Evolutionary conservation across 2,329 filamentous ascomycete genomes (phyloP), one percentile per base, ranked within the genome.

Genomic region (Ramularia endophylla): DNA sequence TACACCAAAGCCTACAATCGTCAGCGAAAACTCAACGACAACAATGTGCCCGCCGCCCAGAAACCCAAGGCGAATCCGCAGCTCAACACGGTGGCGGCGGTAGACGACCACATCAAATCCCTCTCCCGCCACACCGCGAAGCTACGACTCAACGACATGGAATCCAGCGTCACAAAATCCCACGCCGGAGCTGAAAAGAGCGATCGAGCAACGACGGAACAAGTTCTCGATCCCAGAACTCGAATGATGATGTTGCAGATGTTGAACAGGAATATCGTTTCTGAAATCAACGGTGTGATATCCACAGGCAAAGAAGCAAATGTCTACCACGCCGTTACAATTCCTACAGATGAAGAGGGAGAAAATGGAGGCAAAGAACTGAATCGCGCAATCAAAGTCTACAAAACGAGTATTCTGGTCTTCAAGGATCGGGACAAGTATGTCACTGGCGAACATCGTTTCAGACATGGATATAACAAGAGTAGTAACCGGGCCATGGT

Each of bases 361-460:
- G 64, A 66, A 13, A 55, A 61, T 2, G 35, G 51, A 2, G 51
- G 51, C 9, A 67, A 73, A 15, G 68, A 77, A 1, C 67, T 81
- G 1, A 87, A 95, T 58, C 80, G 87, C 36, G 92, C 92, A 9
- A 88, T 97, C 72, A 98, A 98, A 69, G 87, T 98, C 37, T 98
- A 98, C 78, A 98, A 98, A 75, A 98, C 92, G 6, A 85, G 86
- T 40, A 98, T 98, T 51, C 71, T 98, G 22, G 88, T 94, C 17
- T 98, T 98, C 79, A 97, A 97, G 69, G 92, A 98, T 67, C 79
- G 92, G 44, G 89, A 95, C 66, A 84, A 88, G 58, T 98, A 98
- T 65, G 92, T 98, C 48, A 85, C 84, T 1, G 92, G 92, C 52
- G 92, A 98, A 67, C 88, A 89, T 67, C 77, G 92, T 17, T 98